Conservation (phyloP, 805 yeast species). For the Dipodascus geniculatus region DNA sequence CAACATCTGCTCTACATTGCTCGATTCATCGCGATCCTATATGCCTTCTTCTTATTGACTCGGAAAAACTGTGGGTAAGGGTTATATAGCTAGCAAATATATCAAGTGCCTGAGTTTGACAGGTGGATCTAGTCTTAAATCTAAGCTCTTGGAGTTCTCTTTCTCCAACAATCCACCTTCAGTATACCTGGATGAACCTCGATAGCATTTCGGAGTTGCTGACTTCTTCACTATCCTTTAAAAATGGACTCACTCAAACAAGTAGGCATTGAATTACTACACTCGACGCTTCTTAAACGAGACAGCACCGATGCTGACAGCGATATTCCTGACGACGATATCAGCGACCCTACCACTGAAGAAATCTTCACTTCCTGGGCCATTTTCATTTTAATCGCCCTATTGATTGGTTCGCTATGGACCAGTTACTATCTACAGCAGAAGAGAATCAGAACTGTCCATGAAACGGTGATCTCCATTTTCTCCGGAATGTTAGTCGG, state of each 20-base stretch:
- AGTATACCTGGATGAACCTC: no score
- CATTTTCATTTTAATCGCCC: conserved; percentile 66
- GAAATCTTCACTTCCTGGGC: conserved; percentile 99
- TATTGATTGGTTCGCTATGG: conserved; percentile 85
- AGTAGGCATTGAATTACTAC: background rate
- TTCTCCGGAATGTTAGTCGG: conserved; percentile 97
- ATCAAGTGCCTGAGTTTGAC: background rate
- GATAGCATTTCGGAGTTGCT: background rate
- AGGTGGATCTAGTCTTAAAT: background rate
- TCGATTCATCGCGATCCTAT: no score
- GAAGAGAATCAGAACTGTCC: conserved; percentile 85
- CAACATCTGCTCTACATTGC: no score
- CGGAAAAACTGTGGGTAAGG: no score
- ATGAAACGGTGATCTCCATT: conserved; percentile 91
- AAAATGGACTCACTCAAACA: background rate
- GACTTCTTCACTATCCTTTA: background rate
- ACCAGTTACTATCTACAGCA: conserved; percentile 88
- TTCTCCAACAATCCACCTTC: no score
- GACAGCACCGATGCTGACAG: conserved; percentile 29
- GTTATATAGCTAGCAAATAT: background rate
- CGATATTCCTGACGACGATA: conserved; percentile 31
- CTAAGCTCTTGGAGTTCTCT: background rate
- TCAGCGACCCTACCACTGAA: conserved; percentile 75
- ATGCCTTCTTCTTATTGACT: no score
- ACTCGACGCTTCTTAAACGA: conserved; percentile 14